A percentile compares a stretch with the other conserved stretches of the same genome.
Conservation (phyloP, 164 flowering plant species). For the Stephania japonica region DNA sequence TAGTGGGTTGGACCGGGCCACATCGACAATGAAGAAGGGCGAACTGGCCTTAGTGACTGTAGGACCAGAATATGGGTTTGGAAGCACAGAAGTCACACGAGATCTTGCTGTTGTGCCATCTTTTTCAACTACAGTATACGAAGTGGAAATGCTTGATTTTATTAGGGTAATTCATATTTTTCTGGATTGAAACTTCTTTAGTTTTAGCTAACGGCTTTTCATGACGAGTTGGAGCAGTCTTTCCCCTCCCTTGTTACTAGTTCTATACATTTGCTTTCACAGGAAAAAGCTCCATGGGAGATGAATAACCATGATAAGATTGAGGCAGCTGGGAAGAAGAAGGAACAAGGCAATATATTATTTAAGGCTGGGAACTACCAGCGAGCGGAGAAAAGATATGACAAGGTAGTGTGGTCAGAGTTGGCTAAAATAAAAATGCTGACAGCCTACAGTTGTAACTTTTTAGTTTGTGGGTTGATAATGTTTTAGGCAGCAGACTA, state of each 20-base stretch:
- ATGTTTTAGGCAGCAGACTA: conserved; percentile 47
- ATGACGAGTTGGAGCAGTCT: not conserved
- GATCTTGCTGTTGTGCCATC: conserved; percentile 12
- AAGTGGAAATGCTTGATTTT: conserved; percentile 42
- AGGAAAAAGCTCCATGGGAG: conserved; percentile 68
- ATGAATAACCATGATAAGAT: conserved; percentile 50
- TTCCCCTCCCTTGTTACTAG: not conserved
- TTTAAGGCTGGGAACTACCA: conserved; percentile 55
- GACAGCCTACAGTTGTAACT: conserved; percentile 1
- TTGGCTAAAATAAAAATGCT: conserved; percentile 5
- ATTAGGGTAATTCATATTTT: conserved; percentile 28
- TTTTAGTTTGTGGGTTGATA: conserved; percentile 6
- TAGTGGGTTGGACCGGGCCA: conserved; percentile 45
- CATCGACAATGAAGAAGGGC: conserved; percentile 52
- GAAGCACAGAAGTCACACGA: not conserved
- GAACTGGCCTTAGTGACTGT: conserved; percentile 35
- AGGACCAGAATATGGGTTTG: conserved; percentile 14
- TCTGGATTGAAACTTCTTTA: not conserved
- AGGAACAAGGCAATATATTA: conserved; percentile 66
- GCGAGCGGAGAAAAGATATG: conserved; percentile 53
- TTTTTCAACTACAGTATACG: conserved; percentile 24
- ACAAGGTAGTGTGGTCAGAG: conserved; percentile 34
- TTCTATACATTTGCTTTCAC: not conserved
- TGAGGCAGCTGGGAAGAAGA: conserved; percentile 54
- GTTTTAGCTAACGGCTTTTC: not conserved